Percentiles rank a stretch among this genome's conserved stretches.
phyloP scores from a whole-genome alignment of 257 asterid genomes.

The Solanum virginianum region DNA sequence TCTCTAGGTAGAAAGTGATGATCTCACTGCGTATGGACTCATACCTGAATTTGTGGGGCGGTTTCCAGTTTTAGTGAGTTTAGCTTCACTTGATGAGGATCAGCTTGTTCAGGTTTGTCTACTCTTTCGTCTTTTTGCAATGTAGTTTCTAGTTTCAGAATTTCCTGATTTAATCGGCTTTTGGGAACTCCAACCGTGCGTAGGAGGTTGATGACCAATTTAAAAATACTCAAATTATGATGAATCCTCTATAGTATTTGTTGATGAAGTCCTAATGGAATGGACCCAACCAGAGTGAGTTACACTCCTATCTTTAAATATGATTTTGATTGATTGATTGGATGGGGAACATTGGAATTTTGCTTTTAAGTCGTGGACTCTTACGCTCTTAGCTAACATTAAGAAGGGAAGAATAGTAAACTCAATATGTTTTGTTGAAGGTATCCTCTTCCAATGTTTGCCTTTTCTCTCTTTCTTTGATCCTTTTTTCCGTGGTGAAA shows the following conservation, averaged over 20 bases:
- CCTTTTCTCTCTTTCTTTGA: neutral
- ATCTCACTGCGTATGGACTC: conserved; percentile 86
- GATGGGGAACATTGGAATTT: neutral
- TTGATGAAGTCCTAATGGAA: neutral
- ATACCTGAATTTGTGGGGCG: conserved; percentile 97
- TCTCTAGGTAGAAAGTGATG: conserved; percentile 77
- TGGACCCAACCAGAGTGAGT: neutral
- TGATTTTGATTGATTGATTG: neutral
- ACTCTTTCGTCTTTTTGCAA: neutral
- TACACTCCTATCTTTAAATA: neutral
- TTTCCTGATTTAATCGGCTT: neutral
- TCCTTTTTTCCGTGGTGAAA: neutral
- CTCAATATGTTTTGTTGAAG: neutral
- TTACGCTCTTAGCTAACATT: neutral
- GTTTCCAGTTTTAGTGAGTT: conserved; percentile 70
- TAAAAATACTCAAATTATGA: neutral
- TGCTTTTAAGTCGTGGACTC: neutral
- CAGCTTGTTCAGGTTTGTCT: conserved; percentile 74
- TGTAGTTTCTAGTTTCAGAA: neutral
- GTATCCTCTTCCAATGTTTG: neutral
- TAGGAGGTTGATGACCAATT: neutral
- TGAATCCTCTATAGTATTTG: neutral
- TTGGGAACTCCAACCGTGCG: neutral
- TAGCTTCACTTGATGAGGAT: conserved; percentile 74
- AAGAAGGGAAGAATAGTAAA: neutral